Conservation (phyloP, 495 filamentous ascomycete genomes). For the Oleoguttula mirabilis region DNA sequence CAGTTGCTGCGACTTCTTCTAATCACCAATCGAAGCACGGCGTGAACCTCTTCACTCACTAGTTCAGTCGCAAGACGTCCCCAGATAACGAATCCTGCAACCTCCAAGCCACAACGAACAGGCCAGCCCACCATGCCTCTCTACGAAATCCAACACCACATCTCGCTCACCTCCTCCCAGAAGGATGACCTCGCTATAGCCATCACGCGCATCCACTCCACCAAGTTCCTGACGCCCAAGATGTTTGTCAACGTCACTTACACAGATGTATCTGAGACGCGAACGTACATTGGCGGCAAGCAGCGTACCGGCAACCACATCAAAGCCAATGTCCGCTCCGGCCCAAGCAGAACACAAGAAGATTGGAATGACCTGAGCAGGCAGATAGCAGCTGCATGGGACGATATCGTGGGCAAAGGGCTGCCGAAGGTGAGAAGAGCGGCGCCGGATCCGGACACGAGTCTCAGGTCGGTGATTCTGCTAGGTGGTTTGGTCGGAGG, state of each 20-base stretch:
- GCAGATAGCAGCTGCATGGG: conserved; percentile 15
- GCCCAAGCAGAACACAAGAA: conserved; percentile 15
- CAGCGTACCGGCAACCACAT: conserved; percentile 19
- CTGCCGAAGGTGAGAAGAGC: conserved; percentile 9
- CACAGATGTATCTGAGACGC: conserved; percentile 6
- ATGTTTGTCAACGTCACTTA: conserved; percentile 27
- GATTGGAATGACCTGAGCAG: conserved; percentile 11
- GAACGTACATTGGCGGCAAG: conserved; percentile 7
- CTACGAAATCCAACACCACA: conserved; percentile 24
- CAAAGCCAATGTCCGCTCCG: conserved; percentile 19
- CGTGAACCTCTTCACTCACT: too few species aligned
- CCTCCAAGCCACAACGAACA: too few species aligned
- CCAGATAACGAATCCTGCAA: too few species aligned
- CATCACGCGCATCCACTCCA: conserved; percentile 24
- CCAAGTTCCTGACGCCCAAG: conserved; percentile 18
- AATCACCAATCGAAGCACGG: too few species aligned
- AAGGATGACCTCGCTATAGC: conserved; percentile 20
- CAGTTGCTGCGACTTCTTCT: too few species aligned
- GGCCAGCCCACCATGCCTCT: too few species aligned
- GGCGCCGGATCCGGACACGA: conserved; percentile 13
- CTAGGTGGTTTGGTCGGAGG: conserved; percentile 21
- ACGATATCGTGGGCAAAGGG: conserved; percentile 6
- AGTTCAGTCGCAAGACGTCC: too few species aligned
- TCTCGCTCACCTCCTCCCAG: conserved; percentile 18
- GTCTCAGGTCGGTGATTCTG: conserved; percentile 19